Conservation (phyloP, 441 rosid genomes). For the Gossypium lobatum region DNA sequence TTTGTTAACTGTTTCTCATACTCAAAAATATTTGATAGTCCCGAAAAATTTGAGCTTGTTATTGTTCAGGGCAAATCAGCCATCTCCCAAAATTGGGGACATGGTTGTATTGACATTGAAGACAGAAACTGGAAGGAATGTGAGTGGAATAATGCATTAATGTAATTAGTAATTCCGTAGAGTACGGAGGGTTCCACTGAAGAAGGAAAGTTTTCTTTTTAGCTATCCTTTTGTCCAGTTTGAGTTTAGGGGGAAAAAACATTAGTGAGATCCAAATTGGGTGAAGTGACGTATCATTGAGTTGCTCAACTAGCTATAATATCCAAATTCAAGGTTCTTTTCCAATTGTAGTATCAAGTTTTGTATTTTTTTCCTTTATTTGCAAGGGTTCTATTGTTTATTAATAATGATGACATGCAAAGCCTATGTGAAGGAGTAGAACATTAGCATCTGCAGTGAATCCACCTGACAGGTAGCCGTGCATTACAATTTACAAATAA, state of each 20-base stretch:
- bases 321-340: not conserved
- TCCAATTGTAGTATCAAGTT: not conserved
- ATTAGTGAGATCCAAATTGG: not conserved
- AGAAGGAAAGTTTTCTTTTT: not conserved
- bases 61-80: constrained; percentile 10
- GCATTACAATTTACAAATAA: no score
- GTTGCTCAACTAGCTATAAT: not conserved
- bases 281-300: not conserved
- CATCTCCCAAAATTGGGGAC: not conserved
- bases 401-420: no score
- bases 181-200: not conserved
- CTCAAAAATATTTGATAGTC: not conserved
- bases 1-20: not conserved
- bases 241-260: not conserved
- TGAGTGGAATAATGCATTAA: not conserved
- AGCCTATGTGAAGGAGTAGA: no score
- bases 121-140: not conserved
- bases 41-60: not conserved
- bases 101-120: not conserved
- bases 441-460: no score
- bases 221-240: not conserved
- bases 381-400: no score
- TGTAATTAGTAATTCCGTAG: no score
- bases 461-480: no score
- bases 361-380: not conserved